phyloP scores from a whole-genome alignment of 2,329 filamentous ascomycete species.

The Tolypocladium tropicale region DNA sequence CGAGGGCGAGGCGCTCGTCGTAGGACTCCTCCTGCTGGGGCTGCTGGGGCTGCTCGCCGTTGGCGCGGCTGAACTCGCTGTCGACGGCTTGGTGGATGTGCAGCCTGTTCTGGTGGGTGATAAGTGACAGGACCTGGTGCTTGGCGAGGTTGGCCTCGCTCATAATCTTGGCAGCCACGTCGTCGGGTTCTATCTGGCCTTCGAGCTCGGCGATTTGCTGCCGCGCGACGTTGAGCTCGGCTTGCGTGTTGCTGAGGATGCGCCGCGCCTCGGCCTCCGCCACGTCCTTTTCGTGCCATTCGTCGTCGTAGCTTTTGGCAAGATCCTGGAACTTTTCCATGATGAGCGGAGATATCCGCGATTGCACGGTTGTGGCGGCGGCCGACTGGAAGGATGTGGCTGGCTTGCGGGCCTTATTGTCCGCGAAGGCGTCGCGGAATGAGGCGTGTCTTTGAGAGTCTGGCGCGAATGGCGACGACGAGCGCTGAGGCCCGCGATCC shows the following conservation, averaged over 20 bases:
- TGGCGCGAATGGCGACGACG: conserved; percentile 61
- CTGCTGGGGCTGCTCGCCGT: conserved; percentile 28
- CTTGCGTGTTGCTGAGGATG: conserved; percentile 55
- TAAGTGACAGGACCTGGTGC: conserved; percentile 36
- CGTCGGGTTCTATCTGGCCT: conserved; percentile 42
- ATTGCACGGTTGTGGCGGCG: conserved; percentile 59
- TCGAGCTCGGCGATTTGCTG: conserved; percentile 51
- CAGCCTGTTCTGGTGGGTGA: conserved; percentile 42
- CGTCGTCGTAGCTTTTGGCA: conserved; percentile 61
- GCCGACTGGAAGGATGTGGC: conserved; percentile 43
- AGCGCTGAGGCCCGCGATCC: conserved; percentile 58
- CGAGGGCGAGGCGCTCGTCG: conserved; percentile 47
- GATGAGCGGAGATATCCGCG: conserved; percentile 58
- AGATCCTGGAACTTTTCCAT: conserved; percentile 64
- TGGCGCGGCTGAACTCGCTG: conserved; percentile 36
- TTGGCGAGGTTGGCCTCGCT: conserved; percentile 41
- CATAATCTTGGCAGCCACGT: conserved; percentile 37
- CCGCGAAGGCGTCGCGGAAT: conserved; percentile 39
- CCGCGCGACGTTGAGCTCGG: conserved; percentile 52
- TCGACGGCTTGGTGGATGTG: conserved; percentile 43
- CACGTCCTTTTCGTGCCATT: conserved; percentile 63
- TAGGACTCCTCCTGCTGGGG: conserved; percentile 30
- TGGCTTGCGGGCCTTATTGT: conserved; percentile 29
- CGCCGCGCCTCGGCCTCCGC: conserved; percentile 58
- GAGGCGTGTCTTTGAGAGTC: conserved; percentile 48